These are phyloP conservation scores for Mortierella sp. DNA, from an alignment of 371 early-diverging fungal genomes.

Conservation along the genomic window DNA sequence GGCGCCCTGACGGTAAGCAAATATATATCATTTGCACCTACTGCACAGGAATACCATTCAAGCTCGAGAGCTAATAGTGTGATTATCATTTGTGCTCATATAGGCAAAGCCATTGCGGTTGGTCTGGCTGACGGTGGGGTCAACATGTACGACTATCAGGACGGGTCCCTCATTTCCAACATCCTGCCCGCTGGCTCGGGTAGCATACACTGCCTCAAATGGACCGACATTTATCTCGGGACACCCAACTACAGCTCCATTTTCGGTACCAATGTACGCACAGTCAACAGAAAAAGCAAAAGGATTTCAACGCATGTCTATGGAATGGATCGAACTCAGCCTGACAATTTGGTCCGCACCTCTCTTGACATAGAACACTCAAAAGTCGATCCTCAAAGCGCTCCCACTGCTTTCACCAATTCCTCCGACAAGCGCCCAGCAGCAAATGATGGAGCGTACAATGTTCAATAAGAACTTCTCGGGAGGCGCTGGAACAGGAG, in stretches of 20 bases:
- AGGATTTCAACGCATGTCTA: background rate
- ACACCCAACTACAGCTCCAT: background rate
- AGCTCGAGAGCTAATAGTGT: background rate
- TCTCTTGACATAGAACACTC: conserved; percentile 14
- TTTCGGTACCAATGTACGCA: conserved; percentile 28
- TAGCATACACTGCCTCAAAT: conserved; percentile 24
- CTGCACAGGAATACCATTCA: background rate
- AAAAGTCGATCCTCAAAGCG: conserved; percentile 28
- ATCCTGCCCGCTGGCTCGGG: background rate
- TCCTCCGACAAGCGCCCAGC: conserved; percentile 35
- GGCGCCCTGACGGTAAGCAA: conserved; percentile 48
- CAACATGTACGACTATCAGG: conserved; percentile 42
- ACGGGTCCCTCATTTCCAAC: conserved; percentile 24
- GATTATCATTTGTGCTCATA: too few relatives aligned
- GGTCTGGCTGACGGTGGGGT: conserved; percentile 36
- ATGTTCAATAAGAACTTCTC: conserved; percentile 28
- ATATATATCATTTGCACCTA: background rate
- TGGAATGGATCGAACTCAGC: background rate
- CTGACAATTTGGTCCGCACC: conserved; percentile 16
- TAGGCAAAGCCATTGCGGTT: conserved; percentile 52
- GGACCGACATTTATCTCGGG: conserved; percentile 40
- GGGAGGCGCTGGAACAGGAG: conserved; percentile 1
- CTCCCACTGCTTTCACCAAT: conserved; percentile 38
- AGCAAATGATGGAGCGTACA: conserved; percentile 24
- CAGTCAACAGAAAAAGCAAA: background rate